Conservation (phyloP, 2,329 filamentous ascomycete genomes). For the Sporothrix sp. region DNA sequence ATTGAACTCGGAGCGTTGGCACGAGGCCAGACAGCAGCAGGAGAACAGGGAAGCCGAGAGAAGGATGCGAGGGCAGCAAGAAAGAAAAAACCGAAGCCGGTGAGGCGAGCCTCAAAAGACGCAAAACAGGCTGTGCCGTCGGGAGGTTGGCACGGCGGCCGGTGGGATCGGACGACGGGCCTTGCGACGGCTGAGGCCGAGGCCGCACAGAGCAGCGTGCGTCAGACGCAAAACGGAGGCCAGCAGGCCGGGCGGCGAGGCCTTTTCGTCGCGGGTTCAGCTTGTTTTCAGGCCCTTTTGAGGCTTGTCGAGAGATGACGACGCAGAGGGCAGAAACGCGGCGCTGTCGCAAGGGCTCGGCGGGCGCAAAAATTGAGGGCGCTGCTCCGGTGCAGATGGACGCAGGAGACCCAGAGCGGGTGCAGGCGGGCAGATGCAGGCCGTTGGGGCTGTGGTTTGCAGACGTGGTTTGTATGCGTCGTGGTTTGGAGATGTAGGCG, state of each 20-base stretch:
- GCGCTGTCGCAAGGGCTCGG: background rate
- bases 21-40: background rate
- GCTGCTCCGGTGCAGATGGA: background rate
- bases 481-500: background rate
- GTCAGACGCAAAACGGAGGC: too few species aligned
- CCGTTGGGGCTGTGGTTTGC: too few species aligned
- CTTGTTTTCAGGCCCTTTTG: background rate
- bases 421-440: too few species aligned
- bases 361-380: background rate
- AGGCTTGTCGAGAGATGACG: background rate
- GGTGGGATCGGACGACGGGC: background rate
- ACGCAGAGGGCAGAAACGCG: background rate
- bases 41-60: background rate
- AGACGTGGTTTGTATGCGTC: background rate
- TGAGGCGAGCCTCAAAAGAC: too few species aligned
- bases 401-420: too few species aligned
- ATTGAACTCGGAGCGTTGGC: background rate
- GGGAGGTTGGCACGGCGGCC: background rate
- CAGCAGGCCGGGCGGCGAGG: slow-evolving; percentile 1
- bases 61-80: background rate
- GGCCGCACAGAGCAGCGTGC: too few species aligned
- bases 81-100: too few species aligned
- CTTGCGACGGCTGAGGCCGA: too few species aligned
- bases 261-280: background rate
- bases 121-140: background rate